Conservation (phyloP, 371 early-diverging fungal genomes). For the Dinochytrium kinnereticum region DNA sequence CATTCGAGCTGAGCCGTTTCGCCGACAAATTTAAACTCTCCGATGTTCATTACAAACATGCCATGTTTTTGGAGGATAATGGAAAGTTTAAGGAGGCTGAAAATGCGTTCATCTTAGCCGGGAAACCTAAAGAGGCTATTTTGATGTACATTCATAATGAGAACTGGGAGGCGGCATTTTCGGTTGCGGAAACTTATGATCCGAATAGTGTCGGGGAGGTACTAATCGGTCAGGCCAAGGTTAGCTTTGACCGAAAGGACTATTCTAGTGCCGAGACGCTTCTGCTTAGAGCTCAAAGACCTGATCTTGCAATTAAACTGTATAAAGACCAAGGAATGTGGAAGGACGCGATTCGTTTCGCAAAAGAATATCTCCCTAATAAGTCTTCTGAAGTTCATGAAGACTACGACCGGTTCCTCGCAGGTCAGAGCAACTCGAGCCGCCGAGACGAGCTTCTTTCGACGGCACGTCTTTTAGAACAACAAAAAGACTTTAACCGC, state of each 20-base stretch:
- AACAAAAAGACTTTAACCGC: constrained; percentile 54
- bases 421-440: constrained; percentile 38
- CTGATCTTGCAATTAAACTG: constrained; percentile 58
- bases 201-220: constrained; percentile 56
- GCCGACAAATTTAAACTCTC: constrained; percentile 59
- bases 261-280: constrained; percentile 56
- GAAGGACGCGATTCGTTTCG: constrained; percentile 61
- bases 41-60: constrained; percentile 64
- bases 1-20: constrained; percentile 60
- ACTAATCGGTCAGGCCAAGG: constrained; percentile 60
- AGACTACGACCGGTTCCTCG: constrained; percentile 54
- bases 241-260: constrained; percentile 53
- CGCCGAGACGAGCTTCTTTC: constrained; percentile 52
- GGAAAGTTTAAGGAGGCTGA: constrained; percentile 65
- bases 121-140: constrained; percentile 65
- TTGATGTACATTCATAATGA: constrained; percentile 68
- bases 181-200: constrained; percentile 61
- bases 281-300: constrained; percentile 59
- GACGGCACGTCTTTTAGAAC: constrained; percentile 53
- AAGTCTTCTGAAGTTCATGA: constrained; percentile 52
- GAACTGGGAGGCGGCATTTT: constrained; percentile 60
- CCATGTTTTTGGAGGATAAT: constrained; percentile 64
- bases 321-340: constrained; percentile 60
- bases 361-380: constrained; percentile 60
- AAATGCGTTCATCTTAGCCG: constrained; percentile 57